Conservation (phyloP, 768 basidiomycete species). For the Hericium alpestre region DNA sequence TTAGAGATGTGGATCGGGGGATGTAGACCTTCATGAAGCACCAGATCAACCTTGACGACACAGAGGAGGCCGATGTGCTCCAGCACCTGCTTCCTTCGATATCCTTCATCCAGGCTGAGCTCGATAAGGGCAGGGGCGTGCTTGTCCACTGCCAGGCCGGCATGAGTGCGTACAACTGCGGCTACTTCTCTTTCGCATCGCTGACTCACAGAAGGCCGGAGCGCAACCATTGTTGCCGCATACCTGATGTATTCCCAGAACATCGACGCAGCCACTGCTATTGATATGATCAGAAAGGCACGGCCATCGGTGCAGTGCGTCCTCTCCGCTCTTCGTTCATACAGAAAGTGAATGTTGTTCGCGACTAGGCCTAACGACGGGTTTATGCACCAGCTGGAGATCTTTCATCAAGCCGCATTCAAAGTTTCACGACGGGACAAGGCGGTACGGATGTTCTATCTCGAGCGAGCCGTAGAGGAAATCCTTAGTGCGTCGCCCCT, state of each 20-base stretch:
- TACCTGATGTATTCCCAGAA: conserved; percentile 75
- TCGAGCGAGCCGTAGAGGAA: conserved; percentile 63
- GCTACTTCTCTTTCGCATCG: neutral
- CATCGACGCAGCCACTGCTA: conserved; percentile 46
- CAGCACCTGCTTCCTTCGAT: conserved; percentile 70
- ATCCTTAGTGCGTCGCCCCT: conserved; percentile 56
- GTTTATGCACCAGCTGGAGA: conserved; percentile 69
- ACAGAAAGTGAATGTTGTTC: neutral
- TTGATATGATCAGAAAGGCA: conserved; percentile 54
- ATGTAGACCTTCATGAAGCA: conserved; percentile 66
- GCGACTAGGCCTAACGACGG: conserved; percentile 68
- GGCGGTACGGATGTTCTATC: conserved; percentile 70
- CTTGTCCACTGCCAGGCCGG: conserved; percentile 89
- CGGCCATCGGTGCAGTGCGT: conserved; percentile 67
- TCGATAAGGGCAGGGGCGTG: conserved; percentile 66
- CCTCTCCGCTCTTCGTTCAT: neutral
- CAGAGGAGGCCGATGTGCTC: conserved; percentile 66
- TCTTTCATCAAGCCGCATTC: conserved; percentile 67
- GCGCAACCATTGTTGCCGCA: conserved; percentile 76
- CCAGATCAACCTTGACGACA: conserved; percentile 73
- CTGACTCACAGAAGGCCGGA: conserved; percentile 46
- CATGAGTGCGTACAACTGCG: conserved; percentile 49
- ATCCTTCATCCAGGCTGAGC: conserved; percentile 71
- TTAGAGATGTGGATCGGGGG: neutral
- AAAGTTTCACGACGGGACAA: conserved; percentile 60